Conservation (phyloP, 2,329 filamentous ascomycete species). For the Claviceps purpurea region DNA sequence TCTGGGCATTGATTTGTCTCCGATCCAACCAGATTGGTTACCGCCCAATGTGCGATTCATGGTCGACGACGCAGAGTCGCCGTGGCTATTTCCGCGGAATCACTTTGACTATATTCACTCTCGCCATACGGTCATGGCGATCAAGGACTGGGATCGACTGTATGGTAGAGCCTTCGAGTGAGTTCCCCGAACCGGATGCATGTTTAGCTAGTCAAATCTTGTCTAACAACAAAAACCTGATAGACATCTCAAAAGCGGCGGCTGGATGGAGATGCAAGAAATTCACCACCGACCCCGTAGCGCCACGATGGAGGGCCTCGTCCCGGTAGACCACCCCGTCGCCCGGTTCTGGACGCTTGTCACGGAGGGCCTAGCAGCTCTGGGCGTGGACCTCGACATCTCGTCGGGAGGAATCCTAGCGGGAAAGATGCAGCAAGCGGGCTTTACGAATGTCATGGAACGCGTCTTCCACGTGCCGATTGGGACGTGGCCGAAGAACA, state of each 20-base stretch:
- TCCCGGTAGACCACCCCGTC: conserved; percentile 27
- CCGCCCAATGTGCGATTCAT: conserved; percentile 43
- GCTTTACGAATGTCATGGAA: conserved; percentile 38
- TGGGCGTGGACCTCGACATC: conserved; percentile 34
- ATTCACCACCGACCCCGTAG: conserved; percentile 35
- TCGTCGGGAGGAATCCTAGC: conserved; percentile 28
- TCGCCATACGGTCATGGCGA: conserved; percentile 41
- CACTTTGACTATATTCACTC: conserved; percentile 49
- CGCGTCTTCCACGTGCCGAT: conserved; percentile 38
- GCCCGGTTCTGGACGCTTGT: conserved; percentile 34
- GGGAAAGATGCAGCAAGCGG: conserved; percentile 33
- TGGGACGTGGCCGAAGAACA: conserved; percentile 40
- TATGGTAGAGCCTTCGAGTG: conserved; percentile 34
- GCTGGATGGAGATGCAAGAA: conserved; percentile 43
- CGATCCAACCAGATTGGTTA: conserved; percentile 36
- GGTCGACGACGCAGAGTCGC: conserved; percentile 43
- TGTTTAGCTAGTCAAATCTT: background rate
- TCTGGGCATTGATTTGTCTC: conserved; percentile 32
- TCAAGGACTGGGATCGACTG: conserved; percentile 40
- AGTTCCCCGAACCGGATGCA: conserved; percentile 7
- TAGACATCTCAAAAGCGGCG: conserved; percentile 38
- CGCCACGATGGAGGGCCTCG: conserved; percentile 23
- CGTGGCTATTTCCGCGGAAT: conserved; percentile 39
- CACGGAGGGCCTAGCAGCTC: conserved; percentile 26
- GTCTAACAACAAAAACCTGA: background rate